Base-by-base conservation (phyloP, 768 basidiomycete genomes). In the Suillus plorans region DNA sequence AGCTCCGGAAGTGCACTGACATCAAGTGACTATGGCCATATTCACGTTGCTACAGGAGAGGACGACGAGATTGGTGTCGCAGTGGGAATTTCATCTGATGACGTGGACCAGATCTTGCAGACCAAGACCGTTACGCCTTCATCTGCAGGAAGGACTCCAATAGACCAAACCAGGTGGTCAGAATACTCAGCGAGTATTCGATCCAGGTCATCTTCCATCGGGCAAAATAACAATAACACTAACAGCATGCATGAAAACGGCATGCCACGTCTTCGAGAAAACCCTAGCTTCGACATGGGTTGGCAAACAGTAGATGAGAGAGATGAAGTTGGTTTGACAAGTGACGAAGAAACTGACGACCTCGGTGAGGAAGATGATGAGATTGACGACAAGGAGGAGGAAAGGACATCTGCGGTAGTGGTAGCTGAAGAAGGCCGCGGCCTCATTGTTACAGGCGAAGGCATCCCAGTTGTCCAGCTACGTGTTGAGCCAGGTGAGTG, bases 381-480 rank as follows among this genome's bases (percentile, higher is more conserved):
- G 6, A 74, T 80, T 9, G 81, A 84, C n/a, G 77, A 80, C 39
- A 80, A 80, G 18, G 82, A 85, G 45, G 89, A 90, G 60, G 89
- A 92, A 69, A 84, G 89, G 60, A 93, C 92, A 0, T 86, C 89
- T 60, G 91, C 91, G 16, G 82, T 86, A 56, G 86, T 94, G 64
- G 81, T 94, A 59, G 92, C 90, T 37, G 92, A 94, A 69, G 90
- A 94, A 78, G 92, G 93, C 22, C 85, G 89, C 53, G 91, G 90
- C n/a, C 77, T 92, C 70, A 93, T 95, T 66, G 89, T 94, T 0
- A 87, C 86, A 64, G 90, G 88, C 20, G 86, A 89, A 64, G 86
- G 84, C 55, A 74, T 82, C 64, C 83, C 89, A 55, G 80, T 91
- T 60, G 74, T 77, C 6, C 84, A 89, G 61, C 80, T 94, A 20